phyloP scores from a whole-genome alignment of 192 early-diverging fungal species.

The Umbelopsis sp. region DNA sequence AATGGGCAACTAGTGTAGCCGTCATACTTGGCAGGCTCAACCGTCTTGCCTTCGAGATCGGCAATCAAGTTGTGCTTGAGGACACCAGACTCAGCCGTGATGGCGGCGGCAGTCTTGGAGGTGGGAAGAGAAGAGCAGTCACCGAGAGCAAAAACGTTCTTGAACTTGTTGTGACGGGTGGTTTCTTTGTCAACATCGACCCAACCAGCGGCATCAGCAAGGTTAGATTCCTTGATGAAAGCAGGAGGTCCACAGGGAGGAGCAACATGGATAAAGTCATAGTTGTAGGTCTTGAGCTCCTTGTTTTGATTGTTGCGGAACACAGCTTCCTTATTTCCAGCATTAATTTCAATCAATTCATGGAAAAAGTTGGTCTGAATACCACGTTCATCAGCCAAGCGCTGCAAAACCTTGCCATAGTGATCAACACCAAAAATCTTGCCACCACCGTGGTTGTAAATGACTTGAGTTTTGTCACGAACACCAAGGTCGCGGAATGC shows the following conservation, averaged over 20 bases:
- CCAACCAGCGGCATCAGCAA: constrained; percentile 80
- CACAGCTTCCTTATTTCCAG: constrained; percentile 67
- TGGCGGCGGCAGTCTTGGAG: constrained; percentile 91
- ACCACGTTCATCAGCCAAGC: constrained; percentile 66
- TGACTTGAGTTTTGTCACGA: constrained; percentile 67
- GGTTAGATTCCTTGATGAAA: constrained; percentile 70
- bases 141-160: constrained; percentile 81
- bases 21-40: constrained; percentile 64
- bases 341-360: constrained; percentile 71
- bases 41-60: constrained; percentile 54
- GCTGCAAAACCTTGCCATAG: constrained; percentile 73
- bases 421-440: constrained; percentile 90
- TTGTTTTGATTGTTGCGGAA: constrained; percentile 69
- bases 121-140: constrained; percentile 86
- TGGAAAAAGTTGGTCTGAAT: constrained; percentile 72
- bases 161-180: constrained; percentile 75
- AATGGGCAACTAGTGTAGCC: constrained; percentile 88
- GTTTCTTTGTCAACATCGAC: constrained; percentile 83
- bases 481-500: constrained; percentile 70
- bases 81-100: constrained; percentile 76
- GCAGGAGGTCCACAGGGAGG: constrained; percentile 82
- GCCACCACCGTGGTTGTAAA: constrained; percentile 79
- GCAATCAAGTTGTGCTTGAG: constrained; percentile 75
- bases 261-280: constrained; percentile 86
- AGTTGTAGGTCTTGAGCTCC: constrained; percentile 60